Evolutionary conservation across 495 filamentous ascomycete genomes (phyloP), one percentile per base, ranked within the genome.

Genomic region (Aspergillus heteromorphus): DNA sequence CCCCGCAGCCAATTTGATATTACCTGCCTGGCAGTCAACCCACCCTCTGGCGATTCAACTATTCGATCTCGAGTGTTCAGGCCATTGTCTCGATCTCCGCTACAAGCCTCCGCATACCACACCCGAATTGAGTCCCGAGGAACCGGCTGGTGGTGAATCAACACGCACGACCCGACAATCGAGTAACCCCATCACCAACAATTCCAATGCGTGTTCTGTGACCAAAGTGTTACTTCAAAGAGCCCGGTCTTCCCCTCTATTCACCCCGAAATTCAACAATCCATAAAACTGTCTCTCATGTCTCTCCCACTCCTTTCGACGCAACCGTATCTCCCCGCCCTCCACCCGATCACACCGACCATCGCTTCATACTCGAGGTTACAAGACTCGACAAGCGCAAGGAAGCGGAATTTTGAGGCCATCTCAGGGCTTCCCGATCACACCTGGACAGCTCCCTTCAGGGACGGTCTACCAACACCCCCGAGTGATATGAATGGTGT

Each of bases 401-500:
- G 42, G 27, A 58, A 60, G 51, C 53, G 30, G 41, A 21, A 48
- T 48, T 11, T 52, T 48, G 34, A 69, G 58, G 41, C 65, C 50
- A 27, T 54, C 34, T 34, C 49, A 21, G 57, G 67, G 30, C 38
- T 53, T 30, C 52, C 65, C 40, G 63, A 57, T 52, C 51, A 62
- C 17, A 45, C 49, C 57, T 70, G 68, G 67, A 70, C 71, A 59
- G 66, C 68, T 69, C 66, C 72, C 48, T 68, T 72, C 21, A 66
- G 70, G 57, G 70, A 74, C 73, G 78, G 76, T 65, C 65, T 79
- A 34, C 75, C 73, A 11, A 79, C 77, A 21, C 75, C 77, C 58
- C 76, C 75, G 18, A 61, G 55, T 71, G 78, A 80, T 42, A 80
- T 80, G 78, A 75, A 66, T 34, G 71, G 74, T 13, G 60, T 74